Evolutionary conservation across 75 land plant genomes (phyloP).

Genomic region (Sequoia sempervirens): DNA sequence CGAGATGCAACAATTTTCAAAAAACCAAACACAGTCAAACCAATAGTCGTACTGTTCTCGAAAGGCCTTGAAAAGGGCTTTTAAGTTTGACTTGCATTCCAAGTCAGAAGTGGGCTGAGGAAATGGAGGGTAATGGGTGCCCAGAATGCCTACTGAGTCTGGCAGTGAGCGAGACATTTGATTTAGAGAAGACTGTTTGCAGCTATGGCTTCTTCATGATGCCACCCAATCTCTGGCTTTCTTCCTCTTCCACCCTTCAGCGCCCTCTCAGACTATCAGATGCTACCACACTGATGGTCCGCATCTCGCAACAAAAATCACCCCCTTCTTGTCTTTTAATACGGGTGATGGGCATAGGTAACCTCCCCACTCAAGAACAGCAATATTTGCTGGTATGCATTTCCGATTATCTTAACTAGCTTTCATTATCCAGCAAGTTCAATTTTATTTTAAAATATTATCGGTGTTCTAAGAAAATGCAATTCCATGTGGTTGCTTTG

Average conservation of each 20-base stretch:
- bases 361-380: constrained; percentile 14
- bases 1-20: too few species aligned
- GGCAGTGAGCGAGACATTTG: constrained; percentile 24
- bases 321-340: constrained; percentile 4
- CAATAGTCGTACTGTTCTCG: too few species aligned
- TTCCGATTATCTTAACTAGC: background rate
- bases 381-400: constrained; percentile 13
- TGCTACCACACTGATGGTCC: background rate
- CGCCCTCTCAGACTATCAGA: constrained; percentile 39
- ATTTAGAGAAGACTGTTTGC: constrained; percentile 54
- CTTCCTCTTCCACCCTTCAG: constrained; percentile 21
- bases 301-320: background rate
- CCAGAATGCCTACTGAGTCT: constrained; percentile 7
- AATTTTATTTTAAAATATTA: background rate
- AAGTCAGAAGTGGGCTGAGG: background rate
- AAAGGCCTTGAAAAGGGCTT: too few species aligned
- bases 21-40: too few species aligned
- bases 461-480: background rate
- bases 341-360: constrained; percentile 8
- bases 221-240: constrained; percentile 60
- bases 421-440: background rate
- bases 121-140: background rate
- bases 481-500: background rate
- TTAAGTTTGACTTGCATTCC: too few species aligned
- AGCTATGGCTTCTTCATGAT: constrained; percentile 76